Evolutionary conservation across 2,329 filamentous ascomycete species (phyloP).

Genomic region (Metarhizium sp.): DNA sequence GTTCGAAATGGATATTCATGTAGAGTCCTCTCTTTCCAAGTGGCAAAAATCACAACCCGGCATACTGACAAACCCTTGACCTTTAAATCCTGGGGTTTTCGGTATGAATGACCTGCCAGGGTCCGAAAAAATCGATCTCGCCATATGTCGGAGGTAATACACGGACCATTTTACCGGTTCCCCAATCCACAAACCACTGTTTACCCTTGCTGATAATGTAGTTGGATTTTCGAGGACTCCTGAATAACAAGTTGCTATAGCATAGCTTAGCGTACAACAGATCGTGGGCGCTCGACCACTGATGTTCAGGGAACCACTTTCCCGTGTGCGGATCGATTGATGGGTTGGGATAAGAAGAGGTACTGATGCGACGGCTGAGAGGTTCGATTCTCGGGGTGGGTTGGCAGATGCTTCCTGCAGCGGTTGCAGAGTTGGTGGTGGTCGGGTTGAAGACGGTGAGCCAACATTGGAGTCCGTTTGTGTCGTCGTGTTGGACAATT

Average conservation of each 20-base stretch:
- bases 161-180: constrained; percentile 43
- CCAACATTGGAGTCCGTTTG: constrained; percentile 3
- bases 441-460: constrained; percentile 1
- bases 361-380: constrained; percentile 29
- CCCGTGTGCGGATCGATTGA: constrained; percentile 37
- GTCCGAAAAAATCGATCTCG: constrained; percentile 37
- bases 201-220: constrained; percentile 48
- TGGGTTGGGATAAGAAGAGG: constrained; percentile 34
- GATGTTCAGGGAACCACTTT: constrained; percentile 48
- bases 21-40: background rate
- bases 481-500: background rate
- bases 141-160: constrained; percentile 46
- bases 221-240: constrained; percentile 48
- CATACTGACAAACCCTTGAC: background rate
- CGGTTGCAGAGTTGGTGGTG: constrained; percentile 6
- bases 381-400: constrained; percentile 21
- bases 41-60: background rate
- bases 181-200: constrained; percentile 52
- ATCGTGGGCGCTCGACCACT: constrained; percentile 47
- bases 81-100: constrained; percentile 38
- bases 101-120: constrained; percentile 40
- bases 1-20: background rate
- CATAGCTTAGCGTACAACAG: constrained; percentile 51
- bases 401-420: constrained; percentile 8
- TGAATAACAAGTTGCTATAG: constrained; percentile 47